phyloP scores from a whole-genome alignment of 768 basidiomycete species.

The Boletus reticulatus region DNA sequence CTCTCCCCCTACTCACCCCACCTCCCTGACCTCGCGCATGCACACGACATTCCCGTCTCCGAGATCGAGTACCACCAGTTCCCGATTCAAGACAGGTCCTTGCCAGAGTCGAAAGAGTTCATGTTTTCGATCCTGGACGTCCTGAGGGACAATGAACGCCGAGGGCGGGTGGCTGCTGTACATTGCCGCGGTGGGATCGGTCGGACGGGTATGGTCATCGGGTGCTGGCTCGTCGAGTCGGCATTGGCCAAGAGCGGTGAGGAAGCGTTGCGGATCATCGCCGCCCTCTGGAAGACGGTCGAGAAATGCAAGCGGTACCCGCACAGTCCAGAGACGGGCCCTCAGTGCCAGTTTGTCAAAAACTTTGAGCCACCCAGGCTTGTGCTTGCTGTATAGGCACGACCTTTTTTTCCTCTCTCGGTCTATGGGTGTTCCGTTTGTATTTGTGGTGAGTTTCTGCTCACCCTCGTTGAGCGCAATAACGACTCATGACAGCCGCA shows the following conservation, averaged over 20 bases:
- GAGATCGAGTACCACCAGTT: slow-evolving; percentile 75
- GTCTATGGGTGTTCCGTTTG: not conserved
- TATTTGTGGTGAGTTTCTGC: slow-evolving; percentile 3
- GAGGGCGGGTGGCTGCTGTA: slow-evolving; percentile 64
- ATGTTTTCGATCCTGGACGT: slow-evolving; percentile 60
- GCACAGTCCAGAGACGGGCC: slow-evolving; percentile 76
- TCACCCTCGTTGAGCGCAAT: not conserved
- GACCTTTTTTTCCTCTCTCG: not conserved
- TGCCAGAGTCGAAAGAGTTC: slow-evolving; percentile 58
- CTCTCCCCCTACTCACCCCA: slow-evolving; percentile 61
- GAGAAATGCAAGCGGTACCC: slow-evolving; percentile 77
- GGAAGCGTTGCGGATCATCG: slow-evolving; percentile 64
- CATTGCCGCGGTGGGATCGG: slow-evolving; percentile 82
- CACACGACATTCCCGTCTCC: slow-evolving; percentile 52
- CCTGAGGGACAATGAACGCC: slow-evolving; percentile 55
- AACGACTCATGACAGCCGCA: not conserved
- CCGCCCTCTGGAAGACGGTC: slow-evolving; percentile 70
- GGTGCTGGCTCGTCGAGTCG: slow-evolving; percentile 76
- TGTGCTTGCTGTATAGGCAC: slow-evolving; percentile 14
- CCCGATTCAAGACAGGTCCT: slow-evolving; percentile 69
- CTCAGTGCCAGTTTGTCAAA: slow-evolving; percentile 73
- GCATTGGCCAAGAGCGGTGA: slow-evolving; percentile 58
- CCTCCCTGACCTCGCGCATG: slow-evolving; percentile 50
- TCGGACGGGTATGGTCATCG: slow-evolving; percentile 58
- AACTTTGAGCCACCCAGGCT: slow-evolving; percentile 43